Percentiles rank a stretch among this genome's conserved stretches.
These are phyloP conservation scores for Penicillium occitanis DNA, from an alignment of 2,329 filamentous ascomycete genomes.

Conservation along the genomic window DNA sequence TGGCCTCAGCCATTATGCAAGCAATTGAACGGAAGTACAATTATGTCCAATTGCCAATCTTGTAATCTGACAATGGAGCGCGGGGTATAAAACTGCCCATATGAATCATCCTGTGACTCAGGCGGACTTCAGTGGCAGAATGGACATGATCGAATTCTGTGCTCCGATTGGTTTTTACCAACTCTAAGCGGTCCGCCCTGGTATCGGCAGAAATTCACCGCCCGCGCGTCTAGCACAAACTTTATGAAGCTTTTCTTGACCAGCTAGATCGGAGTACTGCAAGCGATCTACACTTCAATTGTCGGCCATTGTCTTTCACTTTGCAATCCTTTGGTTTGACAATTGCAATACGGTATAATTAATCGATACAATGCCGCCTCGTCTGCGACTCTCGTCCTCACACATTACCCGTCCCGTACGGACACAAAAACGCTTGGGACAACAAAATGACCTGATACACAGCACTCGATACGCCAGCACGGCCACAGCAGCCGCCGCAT, in stretches of 20 bases:
- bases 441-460: slow-evolving; percentile 42
- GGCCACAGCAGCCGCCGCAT: slow-evolving; percentile 53
- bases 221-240: slow-evolving; percentile 15
- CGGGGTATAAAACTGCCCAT: background rate
- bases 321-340: background rate
- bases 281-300: background rate
- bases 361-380: slow-evolving; percentile 52
- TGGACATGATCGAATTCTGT: background rate
- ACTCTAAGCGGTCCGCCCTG: background rate
- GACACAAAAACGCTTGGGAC: slow-evolving; percentile 39
- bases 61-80: background rate
- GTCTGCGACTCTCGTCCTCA: slow-evolving; percentile 46
- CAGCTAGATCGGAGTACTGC: background rate
- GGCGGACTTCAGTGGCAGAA: slow-evolving; percentile 23
- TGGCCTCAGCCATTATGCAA: slow-evolving; percentile 29
- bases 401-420: slow-evolving; percentile 38
- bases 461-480: slow-evolving; percentile 34
- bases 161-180: background rate
- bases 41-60: background rate
- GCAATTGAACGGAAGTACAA: background rate
- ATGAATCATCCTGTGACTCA: slow-evolving; percentile 9
- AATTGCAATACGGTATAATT: background rate
- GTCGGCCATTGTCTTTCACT: background rate
- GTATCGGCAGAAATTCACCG: slow-evolving; percentile 30
- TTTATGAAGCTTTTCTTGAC: slow-evolving; percentile 19